These are phyloP conservation scores for Crepidotus variabilis DNA, from an alignment of 768 basidiomycete genomes.

Conservation along the genomic window DNA sequence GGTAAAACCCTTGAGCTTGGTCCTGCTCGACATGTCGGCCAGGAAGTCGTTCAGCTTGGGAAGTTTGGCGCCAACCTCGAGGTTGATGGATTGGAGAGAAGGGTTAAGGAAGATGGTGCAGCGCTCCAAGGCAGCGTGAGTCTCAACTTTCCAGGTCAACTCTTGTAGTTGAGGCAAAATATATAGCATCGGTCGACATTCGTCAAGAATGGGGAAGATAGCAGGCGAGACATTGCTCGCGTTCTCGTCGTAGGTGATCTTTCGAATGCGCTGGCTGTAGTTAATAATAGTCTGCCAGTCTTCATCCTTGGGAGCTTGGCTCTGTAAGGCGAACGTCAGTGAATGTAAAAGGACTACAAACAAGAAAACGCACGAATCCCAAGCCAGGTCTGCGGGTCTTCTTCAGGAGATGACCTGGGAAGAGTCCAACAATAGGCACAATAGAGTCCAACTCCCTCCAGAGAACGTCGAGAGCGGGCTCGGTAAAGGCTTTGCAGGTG, in stretches of 20 bases:
- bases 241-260: slow-evolving; percentile 66
- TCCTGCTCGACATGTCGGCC: slow-evolving; percentile 57
- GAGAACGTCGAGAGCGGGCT: slow-evolving; percentile 65
- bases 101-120: slow-evolving; percentile 64
- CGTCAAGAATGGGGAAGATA: slow-evolving; percentile 65
- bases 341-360: background rate
- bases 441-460: slow-evolving; percentile 81
- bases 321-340: slow-evolving; percentile 28
- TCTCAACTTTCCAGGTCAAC: slow-evolving; percentile 71
- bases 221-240: slow-evolving; percentile 60
- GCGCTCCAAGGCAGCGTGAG: slow-evolving; percentile 60
- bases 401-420: slow-evolving; percentile 65
- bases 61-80: slow-evolving; percentile 58
- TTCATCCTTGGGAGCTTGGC: slow-evolving; percentile 54
- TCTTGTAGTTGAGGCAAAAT: slow-evolving; percentile 69
- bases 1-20: slow-evolving; percentile 62
- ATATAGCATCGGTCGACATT: slow-evolving; percentile 56
- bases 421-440: slow-evolving; percentile 66
- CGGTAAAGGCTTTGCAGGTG: slow-evolving; percentile 71
- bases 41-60: slow-evolving; percentile 62
- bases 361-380: slow-evolving; percentile 58
- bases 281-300: slow-evolving; percentile 68
- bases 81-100: slow-evolving; percentile 52
- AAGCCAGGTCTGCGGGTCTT: slow-evolving; percentile 70
- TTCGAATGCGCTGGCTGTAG: slow-evolving; percentile 66